Percentiles rank a stretch among this genome's conserved stretches.
phyloP scores from a whole-genome alignment of 1,284 basidiomycete species.

The Ceratobasidium theobromae region DNA sequence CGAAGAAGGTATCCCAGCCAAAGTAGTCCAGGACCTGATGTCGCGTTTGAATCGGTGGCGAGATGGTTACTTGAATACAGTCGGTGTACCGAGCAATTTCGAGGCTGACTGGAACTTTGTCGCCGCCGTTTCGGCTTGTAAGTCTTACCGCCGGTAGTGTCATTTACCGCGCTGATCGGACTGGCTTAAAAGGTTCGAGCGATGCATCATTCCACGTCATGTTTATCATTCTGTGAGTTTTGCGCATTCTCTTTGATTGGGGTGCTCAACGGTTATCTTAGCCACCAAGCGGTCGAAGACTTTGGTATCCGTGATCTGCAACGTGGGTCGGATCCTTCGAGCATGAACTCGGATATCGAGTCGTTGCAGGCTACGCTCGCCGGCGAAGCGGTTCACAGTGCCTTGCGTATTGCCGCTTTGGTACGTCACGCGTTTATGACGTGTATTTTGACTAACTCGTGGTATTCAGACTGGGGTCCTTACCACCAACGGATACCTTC shows the following conservation, averaged over 20 bases:
- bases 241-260: background rate
- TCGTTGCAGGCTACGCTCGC: slow-evolving; percentile 64
- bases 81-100: slow-evolving; percentile 83
- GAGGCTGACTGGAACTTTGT: slow-evolving; percentile 88
- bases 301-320: slow-evolving; percentile 74
- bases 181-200: slow-evolving; percentile 70
- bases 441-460: background rate
- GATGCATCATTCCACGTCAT: slow-evolving; percentile 89
- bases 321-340: slow-evolving; percentile 36
- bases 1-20: slow-evolving; percentile 71
- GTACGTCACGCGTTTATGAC: slow-evolving; percentile 48
- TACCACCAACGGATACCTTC: slow-evolving; percentile 81
- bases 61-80: slow-evolving; percentile 68
- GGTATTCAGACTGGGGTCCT: slow-evolving; percentile 65
- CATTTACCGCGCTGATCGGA: no score
- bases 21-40: slow-evolving; percentile 60
- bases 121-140: slow-evolving; percentile 71
- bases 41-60: slow-evolving; percentile 72
- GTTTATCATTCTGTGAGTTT: slow-evolving; percentile 52
- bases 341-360: slow-evolving; percentile 23
- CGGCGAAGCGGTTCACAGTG: slow-evolving; percentile 80
- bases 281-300: slow-evolving; percentile 72
- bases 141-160: no score
- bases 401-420: slow-evolving; percentile 81
- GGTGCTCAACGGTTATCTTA: slow-evolving; percentile 43